Evolutionary conservation across 2,329 filamentous ascomycete genomes (phyloP).

Genomic region (Microdochium trichocladiopsis): DNA sequence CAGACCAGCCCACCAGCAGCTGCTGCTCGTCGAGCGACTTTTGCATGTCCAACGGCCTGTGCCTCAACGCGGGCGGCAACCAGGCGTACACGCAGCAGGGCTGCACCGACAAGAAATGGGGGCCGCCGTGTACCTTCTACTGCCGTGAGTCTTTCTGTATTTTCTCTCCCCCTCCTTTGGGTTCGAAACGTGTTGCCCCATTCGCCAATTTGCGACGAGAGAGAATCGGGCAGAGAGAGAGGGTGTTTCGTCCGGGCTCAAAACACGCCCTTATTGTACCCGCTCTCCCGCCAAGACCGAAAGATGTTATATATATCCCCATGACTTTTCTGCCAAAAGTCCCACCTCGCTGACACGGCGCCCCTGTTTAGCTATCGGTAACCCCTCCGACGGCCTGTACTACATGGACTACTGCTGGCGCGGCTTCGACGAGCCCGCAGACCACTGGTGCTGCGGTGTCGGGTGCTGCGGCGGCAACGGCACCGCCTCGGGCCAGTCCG

Average conservation of each 20-base stretch:
- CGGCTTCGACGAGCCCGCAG: not conserved
- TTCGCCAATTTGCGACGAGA: no score
- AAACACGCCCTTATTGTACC: no score
- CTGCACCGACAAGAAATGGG: not conserved
- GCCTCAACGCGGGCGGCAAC: slow-evolving; percentile 1
- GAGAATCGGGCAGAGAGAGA: no score
- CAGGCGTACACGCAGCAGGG: slow-evolving; percentile 1
- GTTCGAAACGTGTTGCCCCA: no score
- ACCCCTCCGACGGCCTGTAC: not conserved
- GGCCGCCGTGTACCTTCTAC: not conserved
- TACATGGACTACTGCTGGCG: not conserved
- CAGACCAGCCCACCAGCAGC: not conserved
- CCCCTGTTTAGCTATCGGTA: not conserved
- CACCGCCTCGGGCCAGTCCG: not conserved
- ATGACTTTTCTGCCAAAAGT: no score
- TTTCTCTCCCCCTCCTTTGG: not conserved
- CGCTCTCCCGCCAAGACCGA: no score
- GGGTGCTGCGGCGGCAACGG: not conserved
- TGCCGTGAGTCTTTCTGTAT: not conserved
- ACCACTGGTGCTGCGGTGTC: not conserved
- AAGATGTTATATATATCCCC: no score
- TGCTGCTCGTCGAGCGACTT: slow-evolving; percentile 3
- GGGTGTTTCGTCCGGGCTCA: no score
- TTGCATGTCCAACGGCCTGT: slow-evolving; percentile 1
- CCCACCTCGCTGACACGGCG: no score